Evolutionary conservation across 441 rosid species (phyloP).

Genomic region (Jatropha podagrica): DNA sequence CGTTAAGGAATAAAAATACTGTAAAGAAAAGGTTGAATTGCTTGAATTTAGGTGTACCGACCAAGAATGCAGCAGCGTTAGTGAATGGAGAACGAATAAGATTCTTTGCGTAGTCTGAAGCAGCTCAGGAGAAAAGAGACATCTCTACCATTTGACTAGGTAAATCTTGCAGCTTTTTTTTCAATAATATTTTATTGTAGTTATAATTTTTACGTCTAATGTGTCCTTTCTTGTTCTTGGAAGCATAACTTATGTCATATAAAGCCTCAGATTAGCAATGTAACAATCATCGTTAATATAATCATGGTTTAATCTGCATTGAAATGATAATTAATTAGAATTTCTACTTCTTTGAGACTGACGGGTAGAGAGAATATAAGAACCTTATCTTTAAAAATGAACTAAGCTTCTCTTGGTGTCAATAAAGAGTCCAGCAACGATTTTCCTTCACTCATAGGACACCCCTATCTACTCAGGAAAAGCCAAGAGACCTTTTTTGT

Average conservation of each 20-base stretch:
- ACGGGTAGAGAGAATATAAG: not conserved
- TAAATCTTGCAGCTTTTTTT: not conserved
- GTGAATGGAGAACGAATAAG: not conserved
- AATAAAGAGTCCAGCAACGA: conserved; percentile 36
- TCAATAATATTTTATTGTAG: not conserved
- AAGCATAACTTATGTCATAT: not conserved
- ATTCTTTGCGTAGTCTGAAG: not conserved
- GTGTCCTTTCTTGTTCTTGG: not conserved
- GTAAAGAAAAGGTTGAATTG: not conserved
- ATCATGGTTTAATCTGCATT: not conserved
- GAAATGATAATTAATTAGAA: not conserved
- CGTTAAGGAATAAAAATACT: not conserved
- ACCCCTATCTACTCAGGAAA: conserved; percentile 82
- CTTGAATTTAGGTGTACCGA: not conserved
- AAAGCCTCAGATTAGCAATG: not conserved
- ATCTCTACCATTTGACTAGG: not conserved
- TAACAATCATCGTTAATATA: not conserved
- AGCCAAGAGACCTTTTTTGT: conserved; percentile 38
- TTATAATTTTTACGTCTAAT: not conserved
- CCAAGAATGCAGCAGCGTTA: too few species aligned
- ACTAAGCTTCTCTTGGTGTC: conserved; percentile 38
- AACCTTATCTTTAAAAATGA: conserved; percentile 41
- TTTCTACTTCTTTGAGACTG: not conserved
- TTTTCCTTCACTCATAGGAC: conserved; percentile 58
- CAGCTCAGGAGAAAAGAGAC: too few species aligned